Evolutionary conservation across 2,329 filamentous ascomycete genomes (phyloP).

Genomic region (Bretziella fagacearum): DNA sequence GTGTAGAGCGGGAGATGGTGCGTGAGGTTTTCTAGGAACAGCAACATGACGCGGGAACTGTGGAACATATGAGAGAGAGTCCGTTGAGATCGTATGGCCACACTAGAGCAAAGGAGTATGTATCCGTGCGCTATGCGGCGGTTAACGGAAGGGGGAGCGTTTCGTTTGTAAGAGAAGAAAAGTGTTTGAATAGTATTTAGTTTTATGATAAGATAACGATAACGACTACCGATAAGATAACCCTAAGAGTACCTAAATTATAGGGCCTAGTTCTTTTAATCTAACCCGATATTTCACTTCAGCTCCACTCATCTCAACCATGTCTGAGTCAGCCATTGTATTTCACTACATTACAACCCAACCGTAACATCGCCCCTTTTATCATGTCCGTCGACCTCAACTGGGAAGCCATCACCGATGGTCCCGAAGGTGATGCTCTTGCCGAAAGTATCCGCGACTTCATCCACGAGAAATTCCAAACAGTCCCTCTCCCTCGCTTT

Average conservation of each 20-base stretch:
- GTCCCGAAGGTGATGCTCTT: constrained; percentile 69
- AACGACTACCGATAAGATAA: no score
- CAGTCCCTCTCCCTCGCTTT: constrained; percentile 78
- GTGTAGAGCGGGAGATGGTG: not conserved
- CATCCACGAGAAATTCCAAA: constrained; percentile 90
- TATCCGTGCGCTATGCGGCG: no score
- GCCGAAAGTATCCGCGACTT: constrained; percentile 80
- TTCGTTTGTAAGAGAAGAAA: no score
- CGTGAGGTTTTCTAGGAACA: no score
- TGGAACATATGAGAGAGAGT: no score
- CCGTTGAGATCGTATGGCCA: no score
- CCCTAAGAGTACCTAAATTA: not conserved
- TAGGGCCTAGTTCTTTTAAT: not conserved
- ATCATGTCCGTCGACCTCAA: constrained; percentile 93
- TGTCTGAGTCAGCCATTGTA: not conserved
- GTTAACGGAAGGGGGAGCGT: no score
- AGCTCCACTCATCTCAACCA: not conserved
- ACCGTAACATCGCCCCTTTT: not conserved
- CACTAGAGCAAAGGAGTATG: no score
- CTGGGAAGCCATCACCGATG: constrained; percentile 83
- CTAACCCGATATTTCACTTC: not conserved
- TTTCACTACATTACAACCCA: not conserved
- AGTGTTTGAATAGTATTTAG: no score
- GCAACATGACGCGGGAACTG: no score
- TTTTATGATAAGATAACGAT: no score